These are phyloP conservation scores for Pleurotus ostreatus DNA, from an alignment of 768 basidiomycete species.

Conservation along the genomic window DNA sequence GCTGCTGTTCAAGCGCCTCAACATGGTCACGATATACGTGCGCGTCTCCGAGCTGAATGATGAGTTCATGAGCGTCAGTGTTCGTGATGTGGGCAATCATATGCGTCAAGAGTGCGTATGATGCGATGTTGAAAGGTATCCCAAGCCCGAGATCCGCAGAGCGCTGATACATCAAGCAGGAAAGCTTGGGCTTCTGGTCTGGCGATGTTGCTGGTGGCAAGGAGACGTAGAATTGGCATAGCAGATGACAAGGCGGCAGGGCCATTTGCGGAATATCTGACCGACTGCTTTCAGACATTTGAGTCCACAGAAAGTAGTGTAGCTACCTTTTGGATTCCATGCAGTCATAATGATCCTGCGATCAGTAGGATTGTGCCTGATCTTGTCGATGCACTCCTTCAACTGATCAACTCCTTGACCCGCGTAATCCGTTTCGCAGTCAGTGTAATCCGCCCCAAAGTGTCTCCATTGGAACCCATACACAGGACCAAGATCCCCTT, in stretches of 20 bases:
- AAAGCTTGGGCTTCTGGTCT: slow-evolving; percentile 63
- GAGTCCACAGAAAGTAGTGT: neutral
- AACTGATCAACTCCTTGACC: slow-evolving; percentile 93
- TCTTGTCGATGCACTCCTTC: slow-evolving; percentile 83
- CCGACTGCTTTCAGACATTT: neutral
- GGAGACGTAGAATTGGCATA: slow-evolving; percentile 98
- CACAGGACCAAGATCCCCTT: slow-evolving; percentile 94
- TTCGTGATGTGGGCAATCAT: slow-evolving; percentile 94
- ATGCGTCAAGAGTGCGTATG: slow-evolving; percentile 94
- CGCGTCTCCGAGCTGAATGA: slow-evolving; percentile 96
- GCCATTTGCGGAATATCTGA: slow-evolving; percentile 93
- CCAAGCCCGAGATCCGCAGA: slow-evolving; percentile 97
- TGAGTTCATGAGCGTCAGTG: slow-evolving; percentile 82
- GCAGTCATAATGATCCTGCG: slow-evolving; percentile 91
- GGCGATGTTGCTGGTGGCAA: slow-evolving; percentile 54
- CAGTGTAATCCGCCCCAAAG: slow-evolving; percentile 80
- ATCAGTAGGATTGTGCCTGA: slow-evolving; percentile 90
- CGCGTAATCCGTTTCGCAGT: slow-evolving; percentile 71
- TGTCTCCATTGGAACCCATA: slow-evolving; percentile 98
- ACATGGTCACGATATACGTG: slow-evolving; percentile 95
- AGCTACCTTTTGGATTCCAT: slow-evolving; percentile 95
- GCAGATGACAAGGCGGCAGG: slow-evolving; percentile 96
- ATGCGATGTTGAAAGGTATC: slow-evolving; percentile 99
- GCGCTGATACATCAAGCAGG: slow-evolving; percentile 96
- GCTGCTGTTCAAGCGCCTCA: slow-evolving; percentile 78